phyloP scores from a whole-genome alignment of 2,329 filamentous ascomycete genomes.

The Davidsoniella neocaledoniae region DNA sequence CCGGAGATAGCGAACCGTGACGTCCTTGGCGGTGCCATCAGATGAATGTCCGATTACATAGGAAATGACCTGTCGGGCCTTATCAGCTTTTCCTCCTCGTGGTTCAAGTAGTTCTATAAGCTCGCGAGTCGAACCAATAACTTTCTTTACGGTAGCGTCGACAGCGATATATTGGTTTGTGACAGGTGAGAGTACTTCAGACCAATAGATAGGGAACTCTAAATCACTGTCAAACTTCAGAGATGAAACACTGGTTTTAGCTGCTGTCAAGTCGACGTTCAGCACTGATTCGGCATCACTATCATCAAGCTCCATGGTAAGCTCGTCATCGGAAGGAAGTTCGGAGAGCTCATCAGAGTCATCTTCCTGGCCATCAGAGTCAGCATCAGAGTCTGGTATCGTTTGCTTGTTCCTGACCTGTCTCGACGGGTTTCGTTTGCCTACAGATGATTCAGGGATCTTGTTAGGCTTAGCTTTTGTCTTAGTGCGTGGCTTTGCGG shows the following conservation, averaged over 20 bases:
- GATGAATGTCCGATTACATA: constrained; percentile 72
- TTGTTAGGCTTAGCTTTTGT: not conserved
- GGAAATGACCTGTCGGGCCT: constrained; percentile 73
- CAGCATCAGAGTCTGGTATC: constrained; percentile 1
- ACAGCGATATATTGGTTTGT: constrained; percentile 66
- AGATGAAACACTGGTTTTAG: constrained; percentile 17
- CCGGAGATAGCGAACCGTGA: constrained; percentile 81
- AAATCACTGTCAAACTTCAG: constrained; percentile 58
- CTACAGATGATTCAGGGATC: not conserved
- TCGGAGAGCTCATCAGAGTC: not conserved
- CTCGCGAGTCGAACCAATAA: constrained; percentile 56
- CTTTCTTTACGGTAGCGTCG: constrained; percentile 52
- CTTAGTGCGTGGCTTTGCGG: not conserved
- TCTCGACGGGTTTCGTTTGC: constrained; percentile 9
- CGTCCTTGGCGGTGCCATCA: constrained; percentile 84
- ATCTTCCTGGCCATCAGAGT: constrained; percentile 12
- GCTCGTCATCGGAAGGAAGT: constrained; percentile 1
- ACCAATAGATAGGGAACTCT: constrained; percentile 81
- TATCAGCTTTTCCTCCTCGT: constrained; percentile 66
- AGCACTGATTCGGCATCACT: constrained; percentile 42
- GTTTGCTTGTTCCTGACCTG: not conserved
- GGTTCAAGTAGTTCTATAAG: constrained; percentile 63
- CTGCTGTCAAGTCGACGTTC: constrained; percentile 7
- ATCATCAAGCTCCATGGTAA: constrained; percentile 26
- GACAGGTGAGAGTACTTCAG: constrained; percentile 68